Evolutionary conservation across 176 grass and related monocot species (phyloP).

Genomic region (Aechmea fasciata): DNA sequence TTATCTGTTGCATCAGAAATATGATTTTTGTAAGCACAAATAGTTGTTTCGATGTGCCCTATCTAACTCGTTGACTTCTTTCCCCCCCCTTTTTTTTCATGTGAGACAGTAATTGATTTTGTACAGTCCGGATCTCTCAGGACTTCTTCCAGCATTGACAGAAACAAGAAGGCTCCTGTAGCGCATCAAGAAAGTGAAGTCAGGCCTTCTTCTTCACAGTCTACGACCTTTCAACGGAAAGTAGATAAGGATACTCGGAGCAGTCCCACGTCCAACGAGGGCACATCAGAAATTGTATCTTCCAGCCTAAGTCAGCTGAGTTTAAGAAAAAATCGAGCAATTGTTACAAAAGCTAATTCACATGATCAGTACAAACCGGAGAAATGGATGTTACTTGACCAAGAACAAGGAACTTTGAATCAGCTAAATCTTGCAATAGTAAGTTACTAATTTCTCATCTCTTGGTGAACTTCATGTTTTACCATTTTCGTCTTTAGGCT

Average conservation of each 20-base stretch:
- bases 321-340: conserved; percentile 39
- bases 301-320: conserved; percentile 36
- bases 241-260: conserved; percentile 15
- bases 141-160: conserved; percentile 18
- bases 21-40: conserved; percentile 15
- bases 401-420: conserved; percentile 36
- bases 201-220: conserved; percentile 17
- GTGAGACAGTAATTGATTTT: conserved; percentile 29
- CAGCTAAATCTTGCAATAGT: conserved; percentile 99
- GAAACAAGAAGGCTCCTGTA: conserved; percentile 34
- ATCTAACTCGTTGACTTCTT: conserved; percentile 3
- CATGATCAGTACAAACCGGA: conserved; percentile 68
- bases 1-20: conserved; percentile 5
- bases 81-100: conserved; percentile 17
- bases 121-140: conserved; percentile 20
- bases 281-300: conserved; percentile 25
- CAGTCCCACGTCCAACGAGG: conserved; percentile 25
- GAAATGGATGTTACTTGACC: conserved; percentile 61
- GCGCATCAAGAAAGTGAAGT: conserved; percentile 31
- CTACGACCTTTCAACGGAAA: conserved; percentile 25
- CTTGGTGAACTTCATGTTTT: neutral
- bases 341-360: conserved; percentile 37
- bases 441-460: conserved; percentile 38
- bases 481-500: conserved; percentile 13
- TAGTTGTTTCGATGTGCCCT: conserved; percentile 10